phyloP scores from a whole-genome alignment of 306 rosid species.

The Luffa aegyptiaca region DNA sequence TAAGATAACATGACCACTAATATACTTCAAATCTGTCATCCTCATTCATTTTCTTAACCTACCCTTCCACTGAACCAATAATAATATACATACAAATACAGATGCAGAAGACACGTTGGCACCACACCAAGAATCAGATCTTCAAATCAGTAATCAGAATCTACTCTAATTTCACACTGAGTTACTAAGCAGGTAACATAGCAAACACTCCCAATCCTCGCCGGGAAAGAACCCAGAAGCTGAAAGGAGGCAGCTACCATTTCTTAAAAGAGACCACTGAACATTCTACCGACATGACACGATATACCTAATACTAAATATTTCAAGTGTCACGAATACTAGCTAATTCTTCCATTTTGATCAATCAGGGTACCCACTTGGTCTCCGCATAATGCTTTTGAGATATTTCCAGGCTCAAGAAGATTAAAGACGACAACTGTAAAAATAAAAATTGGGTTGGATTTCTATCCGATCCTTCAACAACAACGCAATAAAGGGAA shows the following conservation, averaged over 20 bases:
- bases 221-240: slow-evolving; percentile 5
- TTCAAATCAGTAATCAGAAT: not conserved
- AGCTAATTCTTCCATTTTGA: slow-evolving; percentile 30
- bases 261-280: not conserved
- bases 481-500: not conserved
- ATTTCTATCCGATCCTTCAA: not conserved
- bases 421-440: slow-evolving; percentile 46
- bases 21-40: not conserved
- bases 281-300: slow-evolving; percentile 2
- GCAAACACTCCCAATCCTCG: slow-evolving; percentile 1
- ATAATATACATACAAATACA: slow-evolving; percentile 5
- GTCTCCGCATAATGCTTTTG: slow-evolving; percentile 40
- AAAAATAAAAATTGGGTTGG: not conserved
- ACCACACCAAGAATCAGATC: slow-evolving; percentile 10
- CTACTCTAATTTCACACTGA: slow-evolving; percentile 4
- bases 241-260: slow-evolving; percentile 3
- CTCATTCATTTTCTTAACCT: not conserved
- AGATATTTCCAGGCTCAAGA: slow-evolving; percentile 41
- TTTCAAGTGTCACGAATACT: slow-evolving; percentile 9
- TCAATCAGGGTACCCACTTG: slow-evolving; percentile 44
- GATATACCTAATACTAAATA: slow-evolving; percentile 11
- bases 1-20: not conserved
- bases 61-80: not conserved
- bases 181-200: not conserved
- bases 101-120: slow-evolving; percentile 2